phyloP scores from a whole-genome alignment of 441 rosid species.

The Pelargonium myrrhifolium region DNA sequence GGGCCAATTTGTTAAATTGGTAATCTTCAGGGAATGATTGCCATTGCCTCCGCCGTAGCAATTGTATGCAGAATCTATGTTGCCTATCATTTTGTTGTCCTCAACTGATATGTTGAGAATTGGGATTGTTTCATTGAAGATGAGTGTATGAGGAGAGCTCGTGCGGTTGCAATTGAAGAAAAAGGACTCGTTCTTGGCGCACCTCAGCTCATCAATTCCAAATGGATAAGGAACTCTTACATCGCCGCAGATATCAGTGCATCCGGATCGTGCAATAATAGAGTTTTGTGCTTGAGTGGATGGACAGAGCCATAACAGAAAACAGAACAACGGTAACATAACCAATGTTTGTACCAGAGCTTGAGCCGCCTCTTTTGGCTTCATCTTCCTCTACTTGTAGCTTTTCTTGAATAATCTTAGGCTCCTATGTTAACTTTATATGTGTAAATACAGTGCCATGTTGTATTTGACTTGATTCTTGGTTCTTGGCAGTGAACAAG shows the following conservation, averaged over 20 bases:
- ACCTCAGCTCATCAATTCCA: slow-evolving; percentile 8
- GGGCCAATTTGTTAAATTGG: not conserved
- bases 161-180: not conserved
- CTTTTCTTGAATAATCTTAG: too few relatives aligned
- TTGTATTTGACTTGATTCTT: too few relatives aligned
- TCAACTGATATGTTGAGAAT: not conserved
- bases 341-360: too few relatives aligned
- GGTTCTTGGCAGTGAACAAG: too few relatives aligned
- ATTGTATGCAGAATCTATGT: not conserved
- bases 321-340: too few relatives aligned
- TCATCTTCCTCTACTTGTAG: too few relatives aligned
- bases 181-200: slow-evolving; percentile 9
- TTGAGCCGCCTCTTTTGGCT: too few relatives aligned
- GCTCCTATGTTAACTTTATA: too few relatives aligned
- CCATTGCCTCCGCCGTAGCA: slow-evolving; percentile 5
- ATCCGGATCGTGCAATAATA: not conserved
- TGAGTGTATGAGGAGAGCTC: not conserved
- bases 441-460: too few relatives aligned
- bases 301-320: too few relatives aligned
- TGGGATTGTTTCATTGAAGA: not conserved
- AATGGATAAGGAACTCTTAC: slow-evolving; percentile 20
- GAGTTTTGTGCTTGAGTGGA: too few relatives aligned
- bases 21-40: too few relatives aligned
- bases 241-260: slow-evolving; percentile 15
- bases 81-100: slow-evolving; percentile 6